Base-by-base conservation (phyloP, 805 yeast species). In the Kockiozyma suomiensis region DNA sequence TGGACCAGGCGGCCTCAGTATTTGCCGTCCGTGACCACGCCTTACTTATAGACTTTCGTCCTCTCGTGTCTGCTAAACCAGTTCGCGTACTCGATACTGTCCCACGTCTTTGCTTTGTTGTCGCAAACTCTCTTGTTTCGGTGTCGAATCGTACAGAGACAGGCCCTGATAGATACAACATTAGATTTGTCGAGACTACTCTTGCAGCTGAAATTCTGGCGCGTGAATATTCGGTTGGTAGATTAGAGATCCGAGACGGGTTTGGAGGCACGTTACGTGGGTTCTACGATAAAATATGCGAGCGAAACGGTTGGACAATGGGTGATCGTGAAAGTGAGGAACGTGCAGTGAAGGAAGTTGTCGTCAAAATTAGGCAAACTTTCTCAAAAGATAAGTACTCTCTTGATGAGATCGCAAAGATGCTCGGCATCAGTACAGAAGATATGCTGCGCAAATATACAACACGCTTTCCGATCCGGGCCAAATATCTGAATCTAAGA, bases 1-100 rank as follows among this genome's bases (percentile, higher is more conserved):
- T 86, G 87, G 91, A 86, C 70, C 91, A 86, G 72, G 80, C 86
- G 50, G 91, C 90, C 2, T 82, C 87, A 0, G 79, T 87, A 25
- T 85, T 80, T 66, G 91, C 90, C 23, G 83, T 80, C 67, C 74
- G 72, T 50, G 78, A 77, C 62, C 82, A 85, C 64, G 86, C 86
- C 1, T 71, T 86, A 59, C 78, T 81, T 65, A 82, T 86, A 28
- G 82, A 81, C 64, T 86, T 86, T 74, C 78, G 80, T 61, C 91
- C 92, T 1, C 71, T 77, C 61, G 75, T 87, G 50, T 74, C 71
- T 40, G 89, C 85, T 0, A 74, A 77, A 41, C 55, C 60, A 10
- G 54, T 57, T n/a, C 73, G 79, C 12, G 67, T 76, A 19, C 79
- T 81, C 15, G 40, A 30, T 15, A 73, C 79, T 8, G 66, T 76